Conservation (phyloP, 192 early-diverging fungal species). For the Dimargaris xerosporica region DNA sequence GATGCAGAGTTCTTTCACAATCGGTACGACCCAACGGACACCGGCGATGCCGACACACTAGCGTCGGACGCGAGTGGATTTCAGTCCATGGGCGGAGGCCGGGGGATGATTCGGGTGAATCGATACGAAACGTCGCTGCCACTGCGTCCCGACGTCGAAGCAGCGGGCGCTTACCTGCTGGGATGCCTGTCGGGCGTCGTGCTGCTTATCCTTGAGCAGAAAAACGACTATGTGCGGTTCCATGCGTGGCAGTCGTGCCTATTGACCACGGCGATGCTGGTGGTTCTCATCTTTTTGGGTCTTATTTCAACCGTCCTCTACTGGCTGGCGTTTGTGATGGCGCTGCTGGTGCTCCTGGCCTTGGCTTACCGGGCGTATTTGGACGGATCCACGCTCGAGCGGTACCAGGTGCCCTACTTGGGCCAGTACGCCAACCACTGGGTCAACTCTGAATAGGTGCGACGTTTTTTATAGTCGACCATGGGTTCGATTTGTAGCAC, state of each 20-base stretch:
- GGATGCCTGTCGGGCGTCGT: conserved; percentile 34
- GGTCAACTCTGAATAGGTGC: conserved; percentile 48
- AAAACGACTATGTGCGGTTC: conserved; percentile 47
- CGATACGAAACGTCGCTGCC: conserved; percentile 61
- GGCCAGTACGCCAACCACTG: conserved; percentile 44
- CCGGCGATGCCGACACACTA: too few species aligned
- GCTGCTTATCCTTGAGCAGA: conserved; percentile 56
- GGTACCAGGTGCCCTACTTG: conserved; percentile 51
- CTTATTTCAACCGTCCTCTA: conserved; percentile 23
- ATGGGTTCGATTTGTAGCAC: too few species aligned
- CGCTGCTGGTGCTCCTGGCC: conserved; percentile 12
- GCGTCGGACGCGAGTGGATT: too few species aligned
- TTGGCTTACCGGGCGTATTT: conserved; percentile 42
- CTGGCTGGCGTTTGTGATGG: conserved; percentile 21
- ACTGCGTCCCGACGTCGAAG: conserved; percentile 59
- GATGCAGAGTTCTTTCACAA: too few species aligned
- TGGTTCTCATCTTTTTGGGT: conserved; percentile 19
- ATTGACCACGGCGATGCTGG: conserved; percentile 18
- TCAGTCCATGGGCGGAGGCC: conserved; percentile 1
- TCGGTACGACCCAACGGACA: too few species aligned
- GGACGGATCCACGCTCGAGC: conserved; percentile 51
- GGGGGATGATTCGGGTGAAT: conserved; percentile 37
- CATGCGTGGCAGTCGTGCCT: conserved; percentile 36
- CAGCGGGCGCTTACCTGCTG: conserved; percentile 48
- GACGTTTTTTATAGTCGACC: neutral